phyloP scores from a whole-genome alignment of 2,329 filamentous ascomycete species.

The Botrytis medusae region DNA sequence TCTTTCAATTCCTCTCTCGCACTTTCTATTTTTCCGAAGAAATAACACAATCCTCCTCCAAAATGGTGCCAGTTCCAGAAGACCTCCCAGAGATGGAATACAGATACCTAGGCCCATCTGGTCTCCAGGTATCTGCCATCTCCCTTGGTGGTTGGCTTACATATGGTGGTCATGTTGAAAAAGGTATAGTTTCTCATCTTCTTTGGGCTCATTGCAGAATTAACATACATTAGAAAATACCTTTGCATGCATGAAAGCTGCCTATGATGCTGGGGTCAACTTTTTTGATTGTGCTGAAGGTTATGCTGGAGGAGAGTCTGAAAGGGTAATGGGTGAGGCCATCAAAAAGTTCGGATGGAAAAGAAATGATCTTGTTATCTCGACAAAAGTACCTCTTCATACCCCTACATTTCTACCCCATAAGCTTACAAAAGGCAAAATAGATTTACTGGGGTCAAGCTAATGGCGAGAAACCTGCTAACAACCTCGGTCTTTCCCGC shows the following conservation, averaged over 20 bases:
- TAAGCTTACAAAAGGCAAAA: conserved; percentile 17
- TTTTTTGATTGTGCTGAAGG: conserved; percentile 58
- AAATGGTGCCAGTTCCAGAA: conserved; percentile 42
- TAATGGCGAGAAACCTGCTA: conserved; percentile 61
- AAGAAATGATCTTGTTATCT: conserved; percentile 56
- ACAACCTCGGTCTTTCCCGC: conserved; percentile 65
- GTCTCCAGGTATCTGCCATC: conserved; percentile 72
- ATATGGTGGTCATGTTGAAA: conserved; percentile 70
- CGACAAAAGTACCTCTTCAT: conserved; percentile 48
- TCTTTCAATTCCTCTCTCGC: neutral
- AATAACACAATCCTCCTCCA: conserved; percentile 23
- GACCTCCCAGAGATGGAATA: conserved; percentile 62
- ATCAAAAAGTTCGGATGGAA: conserved; percentile 59
- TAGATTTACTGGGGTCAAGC: conserved; percentile 64
- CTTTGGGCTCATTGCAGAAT: neutral
- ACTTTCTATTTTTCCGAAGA: neutral
- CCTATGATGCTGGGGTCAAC: conserved; percentile 58
- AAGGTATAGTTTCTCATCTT: conserved; percentile 46
- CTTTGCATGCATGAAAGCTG: conserved; percentile 60
- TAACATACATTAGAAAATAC: conserved; percentile 50
- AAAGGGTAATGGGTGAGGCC: conserved; percentile 55
- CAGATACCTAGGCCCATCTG: conserved; percentile 68
- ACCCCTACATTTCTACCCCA: neutral
- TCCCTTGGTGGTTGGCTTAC: conserved; percentile 72
- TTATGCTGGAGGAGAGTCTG: conserved; percentile 53